phyloP scores from a whole-genome alignment of 2,329 filamentous ascomycete genomes.

The Aspergillus quadricinctus region DNA sequence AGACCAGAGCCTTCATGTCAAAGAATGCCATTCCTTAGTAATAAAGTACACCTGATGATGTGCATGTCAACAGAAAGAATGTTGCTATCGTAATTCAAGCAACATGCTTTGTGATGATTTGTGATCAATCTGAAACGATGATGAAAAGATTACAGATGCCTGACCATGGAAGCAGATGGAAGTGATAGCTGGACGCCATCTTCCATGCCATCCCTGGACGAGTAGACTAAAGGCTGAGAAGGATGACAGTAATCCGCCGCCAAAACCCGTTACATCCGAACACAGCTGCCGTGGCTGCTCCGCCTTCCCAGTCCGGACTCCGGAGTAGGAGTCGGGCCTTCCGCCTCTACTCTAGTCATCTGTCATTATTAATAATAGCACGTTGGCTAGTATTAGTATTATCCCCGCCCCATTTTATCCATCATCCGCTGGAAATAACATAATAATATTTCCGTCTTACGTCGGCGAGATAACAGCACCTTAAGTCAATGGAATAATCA shows the following conservation, averaged over 20 bases:
- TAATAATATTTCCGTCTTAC: neutral
- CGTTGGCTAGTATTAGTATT: neutral
- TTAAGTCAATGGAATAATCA: neutral
- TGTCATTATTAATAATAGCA: too few relatives aligned
- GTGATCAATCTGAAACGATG: neutral
- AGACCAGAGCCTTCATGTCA: neutral
- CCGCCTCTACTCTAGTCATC: too few relatives aligned
- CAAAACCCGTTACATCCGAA: slow-evolving; percentile 30
- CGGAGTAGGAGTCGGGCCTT: too few relatives aligned
- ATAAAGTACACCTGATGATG: neutral
- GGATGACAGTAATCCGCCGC: neutral
- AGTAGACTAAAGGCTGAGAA: too few relatives aligned
- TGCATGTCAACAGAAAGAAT: neutral
- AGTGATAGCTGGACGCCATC: neutral
- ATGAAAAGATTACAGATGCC: neutral
- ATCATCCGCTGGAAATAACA: neutral
- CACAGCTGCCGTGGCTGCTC: slow-evolving; percentile 5
- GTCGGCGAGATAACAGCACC: neutral
- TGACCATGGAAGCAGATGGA: neutral
- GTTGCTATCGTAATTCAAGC: too few relatives aligned
- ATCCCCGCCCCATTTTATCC: neutral
- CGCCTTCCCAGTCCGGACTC: neutral
- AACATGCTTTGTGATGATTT: neutral
- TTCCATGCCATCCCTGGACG: neutral
- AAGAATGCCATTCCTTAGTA: neutral